Evolutionary conservation across 441 rosid genomes (phyloP), one percentile per base, ranked within the genome.

Genomic region (Macaranga tanarius): DNA sequence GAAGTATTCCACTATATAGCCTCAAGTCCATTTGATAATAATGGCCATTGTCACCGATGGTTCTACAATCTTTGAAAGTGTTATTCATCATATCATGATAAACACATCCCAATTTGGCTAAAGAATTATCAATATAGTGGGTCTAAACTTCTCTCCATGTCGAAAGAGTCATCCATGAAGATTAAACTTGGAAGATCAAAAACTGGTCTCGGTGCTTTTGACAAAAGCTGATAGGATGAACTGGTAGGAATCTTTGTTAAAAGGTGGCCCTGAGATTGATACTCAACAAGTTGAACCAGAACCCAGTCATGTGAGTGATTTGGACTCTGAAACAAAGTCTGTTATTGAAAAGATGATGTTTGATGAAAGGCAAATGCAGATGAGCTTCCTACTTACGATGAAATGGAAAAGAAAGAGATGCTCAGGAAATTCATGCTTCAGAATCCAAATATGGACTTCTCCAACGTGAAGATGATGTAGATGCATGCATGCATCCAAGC

Each of bases 331-430:
- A 79, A 88, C 90, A 65, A 79, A 95, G 59, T 79, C 80, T 61
- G 81, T 90, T 31, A 92, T 89, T 17, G 97, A 93, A 77, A 91
- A 91, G 85, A 91, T 91, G 97, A 88, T 93, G 98, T 92, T 88
- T 75, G 98, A 92, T 77, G 93, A 90, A 76, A 83, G 92, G 70
- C 98, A 91, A 65, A 90, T 88, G 76, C 79, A 85, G 58, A 79
- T 88, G 95, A 95, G 25, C 89, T 84, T 50, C 97, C 97, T 1
- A 82, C 86, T 28, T 87, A 95, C 45, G 91, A 89, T 8, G 97
- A 87, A 86, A 77, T 87, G 56, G 90, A 86, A 79, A 87, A 90
- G 69, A 92, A 91, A 80, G 93, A 87, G 3, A 73, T 90, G 40
- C 77, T 89, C 55, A 91, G 91, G 89, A 87, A 86, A 71, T 91